Evolutionary conservation across 2,329 filamentous ascomycete species (phyloP).

Genomic region (Tothia fuscella): DNA sequence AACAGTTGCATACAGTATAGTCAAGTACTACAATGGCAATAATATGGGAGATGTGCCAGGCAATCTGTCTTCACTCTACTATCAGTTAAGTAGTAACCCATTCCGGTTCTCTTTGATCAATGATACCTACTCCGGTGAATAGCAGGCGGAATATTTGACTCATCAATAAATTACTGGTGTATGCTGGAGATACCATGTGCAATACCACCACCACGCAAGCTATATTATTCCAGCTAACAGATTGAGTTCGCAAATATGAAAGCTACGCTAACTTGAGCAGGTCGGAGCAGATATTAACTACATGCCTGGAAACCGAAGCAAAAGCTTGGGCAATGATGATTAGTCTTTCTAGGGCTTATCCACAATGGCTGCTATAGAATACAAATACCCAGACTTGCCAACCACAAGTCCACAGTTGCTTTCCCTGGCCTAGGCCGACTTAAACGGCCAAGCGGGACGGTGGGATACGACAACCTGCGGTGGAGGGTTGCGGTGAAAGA

Average conservation of each 20-base stretch:
- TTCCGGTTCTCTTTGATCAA: constrained; percentile 41
- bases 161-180: constrained; percentile 32
- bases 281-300: constrained; percentile 30
- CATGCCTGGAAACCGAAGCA: constrained; percentile 28
- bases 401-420: constrained; percentile 18
- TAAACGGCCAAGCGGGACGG: constrained; percentile 25
- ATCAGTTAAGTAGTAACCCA: constrained; percentile 46
- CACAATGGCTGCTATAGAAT: constrained; percentile 44
- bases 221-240: constrained; percentile 28
- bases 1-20: no score
- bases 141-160: constrained; percentile 28
- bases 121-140: constrained; percentile 31
- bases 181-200: constrained; percentile 30
- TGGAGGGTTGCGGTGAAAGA: constrained; percentile 28
- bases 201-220: constrained; percentile 29
- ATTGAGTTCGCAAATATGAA: no score
- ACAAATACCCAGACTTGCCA: constrained; percentile 32
- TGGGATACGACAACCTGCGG: constrained; percentile 26
- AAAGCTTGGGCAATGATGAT: constrained; percentile 45
- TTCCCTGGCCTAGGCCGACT: constrained; percentile 24
- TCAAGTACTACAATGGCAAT: constrained; percentile 55
- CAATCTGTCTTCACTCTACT: constrained; percentile 36
- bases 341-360: constrained; percentile 47
- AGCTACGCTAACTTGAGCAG: constrained; percentile 15
- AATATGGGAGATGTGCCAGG: constrained; percentile 46